Base-by-base conservation (phyloP, 495 filamentous ascomycete species). In the Lentithecium fluviatile region DNA sequence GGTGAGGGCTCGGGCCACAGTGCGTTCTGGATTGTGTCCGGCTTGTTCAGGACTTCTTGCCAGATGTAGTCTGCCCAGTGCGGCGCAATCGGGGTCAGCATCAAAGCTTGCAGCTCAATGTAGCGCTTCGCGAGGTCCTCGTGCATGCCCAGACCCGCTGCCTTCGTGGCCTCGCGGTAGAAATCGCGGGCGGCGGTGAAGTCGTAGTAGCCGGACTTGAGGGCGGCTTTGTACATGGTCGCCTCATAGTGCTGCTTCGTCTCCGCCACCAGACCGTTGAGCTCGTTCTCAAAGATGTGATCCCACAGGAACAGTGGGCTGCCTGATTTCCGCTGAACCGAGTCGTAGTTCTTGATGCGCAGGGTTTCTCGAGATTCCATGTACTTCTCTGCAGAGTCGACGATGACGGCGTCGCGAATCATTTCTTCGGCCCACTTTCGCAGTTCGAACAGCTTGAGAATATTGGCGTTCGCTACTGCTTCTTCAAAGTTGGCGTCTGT, bases 401-500 rank as follows among this genome's bases (percentile, higher is more conserved):
- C 62, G 11, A 71, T 19, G 11, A 57, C 45, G 1, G 70, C 68
- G 6, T 77, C 74, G 23, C 85, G 83, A 55, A 87, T 70, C 65
- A 87, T 80, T 70, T 95, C 90, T 75, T 97, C 90, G 51, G 88
- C 89, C 94, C 94, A 97, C 69, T 95, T 87, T 75, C 88, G 88
- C 52, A 97, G 82, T 58, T 85, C 91, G 73, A 84, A 88, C 29
- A 97, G 81, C 66, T 90, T 82, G 57, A 97, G 80, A 67, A 97
- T 94, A 67, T 85, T 92, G 70, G 85, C 88, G 74, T 96, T 91
- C 40, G 93, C 93, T 25, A 96, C 91, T 62, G 85, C 82, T 77
- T 99, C 94, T 65, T 96, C 94, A 67, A 99, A 95, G 78, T 99
- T 99, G 55, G 94, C 93, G 76, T 98, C 94, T 58, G 91, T 85